Evolutionary conservation across 2,329 filamentous ascomycete species (phyloP).

Genomic region (Lasiodiplodia sp.): DNA sequence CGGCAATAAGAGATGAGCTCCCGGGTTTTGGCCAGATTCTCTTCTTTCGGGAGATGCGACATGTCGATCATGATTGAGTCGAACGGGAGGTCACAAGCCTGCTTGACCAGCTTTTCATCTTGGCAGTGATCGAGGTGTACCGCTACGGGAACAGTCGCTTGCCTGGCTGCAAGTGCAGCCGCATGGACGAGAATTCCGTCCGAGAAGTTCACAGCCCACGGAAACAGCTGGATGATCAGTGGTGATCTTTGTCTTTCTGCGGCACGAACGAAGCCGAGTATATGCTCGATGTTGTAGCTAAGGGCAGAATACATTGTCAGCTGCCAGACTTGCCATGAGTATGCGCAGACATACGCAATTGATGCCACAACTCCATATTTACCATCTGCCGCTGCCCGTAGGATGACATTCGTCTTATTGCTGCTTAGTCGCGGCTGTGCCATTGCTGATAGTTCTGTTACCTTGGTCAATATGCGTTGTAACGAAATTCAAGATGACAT

Average conservation of each 20-base stretch:
- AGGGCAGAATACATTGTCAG: too few species aligned
- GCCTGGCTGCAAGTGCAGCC: conserved; percentile 52
- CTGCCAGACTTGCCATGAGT: too few species aligned
- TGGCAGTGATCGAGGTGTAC: conserved; percentile 59
- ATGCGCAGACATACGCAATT: too few species aligned
- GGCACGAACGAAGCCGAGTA: conserved; percentile 44
- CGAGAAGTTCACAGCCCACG: conserved; percentile 75
- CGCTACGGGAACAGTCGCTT: conserved; percentile 48
- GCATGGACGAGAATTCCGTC: conserved; percentile 55
- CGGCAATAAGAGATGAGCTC: conserved; percentile 69
- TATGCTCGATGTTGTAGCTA: conserved; percentile 44
- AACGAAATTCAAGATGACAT: too few species aligned
- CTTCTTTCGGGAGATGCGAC: conserved; percentile 72
- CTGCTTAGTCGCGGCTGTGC: too few species aligned
- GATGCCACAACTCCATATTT: too few species aligned
- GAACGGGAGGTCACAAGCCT: conserved; percentile 60
- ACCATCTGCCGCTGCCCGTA: too few species aligned
- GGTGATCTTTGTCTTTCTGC: conserved; percentile 46
- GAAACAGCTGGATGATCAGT: conserved; percentile 47
- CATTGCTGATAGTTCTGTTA: too few species aligned
- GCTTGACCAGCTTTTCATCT: conserved; percentile 51
- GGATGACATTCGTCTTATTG: too few species aligned
- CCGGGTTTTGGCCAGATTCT: conserved; percentile 69
- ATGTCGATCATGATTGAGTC: conserved; percentile 82
- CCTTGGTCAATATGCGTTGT: too few species aligned